Base-by-base conservation (phyloP, 73 alveolate genomes). In the Blepharisma japonicum region DNA sequence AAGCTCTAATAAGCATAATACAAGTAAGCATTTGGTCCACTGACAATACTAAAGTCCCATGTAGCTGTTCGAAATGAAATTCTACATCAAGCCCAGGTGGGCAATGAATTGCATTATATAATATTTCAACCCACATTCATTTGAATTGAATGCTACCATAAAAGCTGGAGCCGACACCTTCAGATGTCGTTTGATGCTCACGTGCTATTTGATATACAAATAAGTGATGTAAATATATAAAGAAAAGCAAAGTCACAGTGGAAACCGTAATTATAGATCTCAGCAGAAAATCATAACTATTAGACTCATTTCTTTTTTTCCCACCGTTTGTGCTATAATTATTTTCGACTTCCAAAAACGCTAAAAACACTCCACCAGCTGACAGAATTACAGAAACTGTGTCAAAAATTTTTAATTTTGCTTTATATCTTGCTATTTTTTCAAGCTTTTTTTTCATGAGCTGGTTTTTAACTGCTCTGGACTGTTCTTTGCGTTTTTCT, bases 1-100 rank as follows among this genome's bases (percentile, higher is more conserved):
- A 38, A n/a, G 50, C 11, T 27, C 87, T 71, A 11, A 80, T 11
- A 50, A 80, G 45, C 87, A 80, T 80, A 46, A 76, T 47, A 0
- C 51, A 18, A 38, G 77, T 42, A 7, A 76, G 66, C 45, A 80
- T 20, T 20, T 7, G 32, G 23, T 74, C 87, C n/a, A 32, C 39
- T 53, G 84, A 74, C 45, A 71, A 38, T 38, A 45, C 42, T 2
- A 61, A 50, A 48, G 56, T 76, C 7, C 85, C 87, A 80, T 80
- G 68, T 2, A 78, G 78, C 71, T 71, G 67, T 5, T 49, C 84
- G 51, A 45, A 71, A 32, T 80, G 32, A 9, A 48, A 32, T 76
- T 71, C 70, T 45, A 71, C 25, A 76, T 80, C 66, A 0, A 80
- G 68, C 2, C 68, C 51, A 1, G 87, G 87, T 42, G 81, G 81